A percentile compares a stretch with the other conserved stretches of the same genome.
These are phyloP conservation scores for Dipteronia sinensis DNA, from an alignment of 345 rosid genomes.

Conservation along the genomic window DNA sequence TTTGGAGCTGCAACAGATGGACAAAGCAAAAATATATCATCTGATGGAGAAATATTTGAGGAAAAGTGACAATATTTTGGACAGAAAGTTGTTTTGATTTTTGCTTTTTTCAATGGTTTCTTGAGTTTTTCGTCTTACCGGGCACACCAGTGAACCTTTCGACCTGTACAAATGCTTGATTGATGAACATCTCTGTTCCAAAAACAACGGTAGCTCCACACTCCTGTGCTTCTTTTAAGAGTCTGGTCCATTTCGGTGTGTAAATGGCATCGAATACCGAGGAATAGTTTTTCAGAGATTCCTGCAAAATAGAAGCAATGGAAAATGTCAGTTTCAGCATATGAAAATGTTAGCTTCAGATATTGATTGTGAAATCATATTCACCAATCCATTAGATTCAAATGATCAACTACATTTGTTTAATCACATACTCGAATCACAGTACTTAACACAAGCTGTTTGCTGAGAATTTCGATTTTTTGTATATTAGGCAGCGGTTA, in stretches of 20 bases:
- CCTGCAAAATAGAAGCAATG: conserved; percentile 31
- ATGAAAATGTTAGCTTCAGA: neutral
- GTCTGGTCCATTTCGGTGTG: conserved; percentile 63
- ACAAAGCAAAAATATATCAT: neutral
- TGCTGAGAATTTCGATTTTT: neutral
- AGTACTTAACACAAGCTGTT: neutral
- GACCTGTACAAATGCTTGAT: conserved; percentile 58
- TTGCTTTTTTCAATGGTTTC: too few relatives aligned
- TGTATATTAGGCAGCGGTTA: too few relatives aligned
- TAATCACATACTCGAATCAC: neutral
- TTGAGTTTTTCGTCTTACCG: conserved; percentile 37
- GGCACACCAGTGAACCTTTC: conserved; percentile 67
- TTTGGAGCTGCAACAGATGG: conserved; percentile 47
- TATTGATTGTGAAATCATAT: too few relatives aligned
- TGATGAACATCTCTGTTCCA: conserved; percentile 61
- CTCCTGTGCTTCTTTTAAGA: conserved; percentile 56
- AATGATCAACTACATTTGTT: neutral
- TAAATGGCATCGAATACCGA: conserved; percentile 62
- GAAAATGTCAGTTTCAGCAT: neutral
- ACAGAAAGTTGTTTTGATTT: neutral
- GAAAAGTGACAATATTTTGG: neutral
- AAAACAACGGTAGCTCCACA: conserved; percentile 50
- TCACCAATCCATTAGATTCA: neutral
- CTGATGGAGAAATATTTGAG: neutral
- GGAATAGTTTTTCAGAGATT: conserved; percentile 53